Evolutionary conservation across 805 yeast genomes (phyloP), one percentile per base, ranked within the genome.

Genomic region (Spencermartinsiella europaea): DNA sequence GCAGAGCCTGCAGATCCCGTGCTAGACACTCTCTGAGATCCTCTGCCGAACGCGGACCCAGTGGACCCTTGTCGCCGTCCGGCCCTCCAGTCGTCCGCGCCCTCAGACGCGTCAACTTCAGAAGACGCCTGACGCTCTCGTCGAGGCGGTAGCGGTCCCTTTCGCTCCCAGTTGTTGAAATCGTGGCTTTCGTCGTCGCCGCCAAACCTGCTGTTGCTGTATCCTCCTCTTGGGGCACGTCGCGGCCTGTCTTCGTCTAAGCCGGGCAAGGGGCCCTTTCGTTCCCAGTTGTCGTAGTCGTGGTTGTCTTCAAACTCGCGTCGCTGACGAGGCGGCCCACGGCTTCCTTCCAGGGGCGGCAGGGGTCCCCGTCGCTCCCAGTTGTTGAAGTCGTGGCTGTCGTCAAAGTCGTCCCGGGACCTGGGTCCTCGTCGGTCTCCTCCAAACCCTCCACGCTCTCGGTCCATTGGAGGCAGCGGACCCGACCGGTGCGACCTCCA

Each of bases 101-200:
- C 22, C 28, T 55, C 59, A 25, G 54, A 50, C 21, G 51, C 44
- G n/a, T 38, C 33, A 20, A 21, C 52, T 44, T 50, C 63, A 17
- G 37, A 40, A 12, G 48, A 45, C n/a, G n/a, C n/a, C 31, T 25
- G 7, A 10, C 48, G 54, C 47, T 48, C 55, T 40, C 56, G 53
- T 20, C 54, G 52, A 12, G 56, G 53, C 16, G 62, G 55, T 16
- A 53, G 51, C 20, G 67, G 66, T 7, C 67, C 65, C 20, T 49
- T 48, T 31, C 66, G 58, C 37, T 58, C 63, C 68, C 68, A 64
- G 53, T 53, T 54, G 44, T 54, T 60, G 45, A 54, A 60, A 44
- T 80, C 85, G 64, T 85, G 75, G 56, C 75, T 77, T 64, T 73
- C 60, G 37, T 56, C 62, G 28, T 51, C 58, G 15, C 45, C 20